These are phyloP conservation scores for Phialophora chinensis DNA, from an alignment of 2,329 filamentous ascomycete species.

Conservation along the genomic window DNA sequence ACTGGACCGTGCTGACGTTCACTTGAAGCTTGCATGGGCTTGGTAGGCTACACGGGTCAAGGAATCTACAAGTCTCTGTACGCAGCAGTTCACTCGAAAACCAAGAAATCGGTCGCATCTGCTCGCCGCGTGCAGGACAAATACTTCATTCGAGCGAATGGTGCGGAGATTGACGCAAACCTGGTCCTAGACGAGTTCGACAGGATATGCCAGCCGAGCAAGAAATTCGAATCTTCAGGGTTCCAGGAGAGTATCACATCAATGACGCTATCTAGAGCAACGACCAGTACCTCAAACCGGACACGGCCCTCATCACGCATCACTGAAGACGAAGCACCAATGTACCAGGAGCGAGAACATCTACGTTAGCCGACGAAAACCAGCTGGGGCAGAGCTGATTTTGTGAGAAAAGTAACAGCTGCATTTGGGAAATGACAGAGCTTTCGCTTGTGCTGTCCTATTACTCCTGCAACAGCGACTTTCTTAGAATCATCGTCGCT, in stretches of 20 bases:
- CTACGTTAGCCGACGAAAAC: background rate
- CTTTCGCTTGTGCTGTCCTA: background rate
- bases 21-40: constrained; percentile 34
- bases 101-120: constrained; percentile 39
- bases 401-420: background rate
- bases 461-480: too few species aligned
- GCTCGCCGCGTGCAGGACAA: constrained; percentile 39
- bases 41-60: constrained; percentile 45
- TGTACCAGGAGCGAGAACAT: background rate
- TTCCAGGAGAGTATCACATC: background rate
- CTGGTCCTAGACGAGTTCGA: constrained; percentile 13
- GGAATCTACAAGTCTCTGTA: constrained; percentile 46
- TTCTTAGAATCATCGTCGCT: too few species aligned
- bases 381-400: background rate
- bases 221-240: background rate
- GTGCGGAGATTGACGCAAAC: background rate
- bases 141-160: constrained; percentile 21
- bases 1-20: constrained; percentile 34
- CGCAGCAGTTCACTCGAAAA: constrained; percentile 39
- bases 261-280: background rate
- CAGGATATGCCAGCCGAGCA: background rate
- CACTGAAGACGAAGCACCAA: background rate
- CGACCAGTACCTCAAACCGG: background rate
- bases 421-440: background rate
- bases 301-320: background rate